Conservation (phyloP, 2,329 filamentous ascomycete genomes). For the Chaetomium strumarium region DNA sequence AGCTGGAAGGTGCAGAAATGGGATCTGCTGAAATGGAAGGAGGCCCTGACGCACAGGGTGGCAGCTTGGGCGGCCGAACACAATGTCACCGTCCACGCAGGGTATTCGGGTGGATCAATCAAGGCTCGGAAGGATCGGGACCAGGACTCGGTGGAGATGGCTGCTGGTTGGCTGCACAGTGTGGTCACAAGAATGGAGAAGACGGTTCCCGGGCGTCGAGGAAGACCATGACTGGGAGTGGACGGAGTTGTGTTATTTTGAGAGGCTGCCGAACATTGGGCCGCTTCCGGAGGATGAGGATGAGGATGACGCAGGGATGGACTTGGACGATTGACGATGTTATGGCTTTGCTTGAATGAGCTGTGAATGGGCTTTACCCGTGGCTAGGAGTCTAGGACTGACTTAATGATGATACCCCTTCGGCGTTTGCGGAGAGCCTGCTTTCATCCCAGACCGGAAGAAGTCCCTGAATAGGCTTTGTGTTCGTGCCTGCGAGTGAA, state of each 20-base stretch:
- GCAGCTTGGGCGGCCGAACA: background rate
- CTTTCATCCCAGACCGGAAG: too few relatives aligned
- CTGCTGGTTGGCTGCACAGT: background rate
- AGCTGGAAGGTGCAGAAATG: background rate
- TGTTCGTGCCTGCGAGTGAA: too few relatives aligned
- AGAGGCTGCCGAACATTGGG: background rate
- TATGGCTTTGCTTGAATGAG: background rate
- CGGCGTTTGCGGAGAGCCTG: too few relatives aligned
- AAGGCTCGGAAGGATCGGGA: background rate
- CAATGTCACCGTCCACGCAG: background rate
- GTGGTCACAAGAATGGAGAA: background rate
- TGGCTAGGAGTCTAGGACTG: background rate
- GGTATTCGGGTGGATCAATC: background rate
- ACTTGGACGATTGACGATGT: background rate
- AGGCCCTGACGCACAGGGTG: background rate
- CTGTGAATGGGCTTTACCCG: background rate
- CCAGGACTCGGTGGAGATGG: constrained; percentile 4
- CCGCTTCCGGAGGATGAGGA: background rate
- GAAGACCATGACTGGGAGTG: background rate
- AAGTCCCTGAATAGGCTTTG: too few relatives aligned
- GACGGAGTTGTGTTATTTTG: background rate
- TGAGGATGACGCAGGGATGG: background rate
- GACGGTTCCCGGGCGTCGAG: background rate
- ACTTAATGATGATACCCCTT: too few relatives aligned
- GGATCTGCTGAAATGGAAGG: constrained; percentile 2